Evolutionary conservation across 2,329 filamentous ascomycete genomes (phyloP), one percentile per base, ranked within the genome.

Genomic region (Gliomastix tumulicola): DNA sequence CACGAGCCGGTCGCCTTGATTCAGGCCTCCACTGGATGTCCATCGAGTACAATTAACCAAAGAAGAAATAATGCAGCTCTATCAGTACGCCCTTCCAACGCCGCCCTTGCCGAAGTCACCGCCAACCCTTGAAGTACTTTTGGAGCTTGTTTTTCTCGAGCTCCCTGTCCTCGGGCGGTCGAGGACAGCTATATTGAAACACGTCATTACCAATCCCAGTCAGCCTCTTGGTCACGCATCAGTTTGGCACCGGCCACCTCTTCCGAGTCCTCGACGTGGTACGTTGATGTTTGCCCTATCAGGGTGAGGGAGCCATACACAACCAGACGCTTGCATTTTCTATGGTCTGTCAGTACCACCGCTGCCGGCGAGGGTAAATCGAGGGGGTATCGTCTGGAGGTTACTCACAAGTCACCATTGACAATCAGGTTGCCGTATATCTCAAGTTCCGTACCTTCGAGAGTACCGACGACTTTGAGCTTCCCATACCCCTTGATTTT

Each of bases 401-500:
- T 19, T 7, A 55, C 55, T 46, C 43, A 69, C 67, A 70, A 41
- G 39, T 59, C 62, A 34, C 68, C 68, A 9, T 62, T 60, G 40
- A 71, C 60, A 30, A 50, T 62, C 30, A 69, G 49, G 34, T 65
- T 64, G 7, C 68, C 68, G 48, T 66, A 71, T 11, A 71, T 63
- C 40, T 71, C 66, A 15, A 71, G 48, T 20, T 64, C 61, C 4
- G 55, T 50, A 10, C 58, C 65, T 27, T 69, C 59, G 7, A 68
- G 50, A 18, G 54, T 61, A 6, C 68, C 68, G 10, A 55, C 52
- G 18, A 71, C 46, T 35, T 54, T 66, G 25, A 71, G 54, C 47
- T 68, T 67, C 16, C 67, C 68, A 42, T 60, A 68, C 19, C 66
- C 61, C 34, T 66, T 67, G 44, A 70, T 61, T 41, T 64, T 66